A percentile compares a stretch with the other conserved stretches of the same genome.
phyloP scores from a whole-genome alignment of 805 yeast genomes.

The Metschnikowia colocasiae region DNA sequence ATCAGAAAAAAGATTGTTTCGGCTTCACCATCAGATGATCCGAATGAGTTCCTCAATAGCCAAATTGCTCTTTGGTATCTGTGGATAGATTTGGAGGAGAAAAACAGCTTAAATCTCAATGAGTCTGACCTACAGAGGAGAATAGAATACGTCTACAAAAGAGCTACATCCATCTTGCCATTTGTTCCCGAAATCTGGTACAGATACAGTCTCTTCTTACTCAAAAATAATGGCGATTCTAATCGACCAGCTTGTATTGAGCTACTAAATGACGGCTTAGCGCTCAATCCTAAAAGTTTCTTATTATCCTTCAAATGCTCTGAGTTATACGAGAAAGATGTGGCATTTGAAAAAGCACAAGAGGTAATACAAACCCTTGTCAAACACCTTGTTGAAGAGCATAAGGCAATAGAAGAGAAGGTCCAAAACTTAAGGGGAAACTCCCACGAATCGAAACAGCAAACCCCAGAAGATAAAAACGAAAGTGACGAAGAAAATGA shows the following conservation, averaged over 20 bases:
- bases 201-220: constrained; percentile 45
- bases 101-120: constrained; percentile 61
- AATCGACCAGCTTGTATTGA: constrained; percentile 41
- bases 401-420: constrained; percentile 24
- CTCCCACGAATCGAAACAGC: constrained; percentile 6
- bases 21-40: constrained; percentile 19
- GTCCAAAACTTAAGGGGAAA: constrained; percentile 21
- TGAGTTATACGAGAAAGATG: constrained; percentile 63
- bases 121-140: constrained; percentile 49
- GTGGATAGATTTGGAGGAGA: constrained; percentile 79
- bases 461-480: constrained; percentile 3
- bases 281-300: constrained; percentile 67
- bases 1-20: constrained; percentile 42
- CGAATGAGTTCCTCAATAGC: constrained; percentile 21
- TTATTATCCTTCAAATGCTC: constrained; percentile 64
- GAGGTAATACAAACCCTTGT: constrained; percentile 50
- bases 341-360: constrained; percentile 48
- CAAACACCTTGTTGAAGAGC: constrained; percentile 38
- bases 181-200: constrained; percentile 79
- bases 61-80: constrained; percentile 59
- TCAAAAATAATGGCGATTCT: constrained; percentile 33
- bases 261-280: constrained; percentile 51
- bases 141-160: constrained; percentile 66
- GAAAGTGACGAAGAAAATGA: constrained; percentile 21
- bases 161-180: constrained; percentile 58